A percentile compares a stretch with the other conserved stretches of the same genome.
phyloP scores from a whole-genome alignment of 202 grass and related monocot genomes.

The Carex arenaria region DNA sequence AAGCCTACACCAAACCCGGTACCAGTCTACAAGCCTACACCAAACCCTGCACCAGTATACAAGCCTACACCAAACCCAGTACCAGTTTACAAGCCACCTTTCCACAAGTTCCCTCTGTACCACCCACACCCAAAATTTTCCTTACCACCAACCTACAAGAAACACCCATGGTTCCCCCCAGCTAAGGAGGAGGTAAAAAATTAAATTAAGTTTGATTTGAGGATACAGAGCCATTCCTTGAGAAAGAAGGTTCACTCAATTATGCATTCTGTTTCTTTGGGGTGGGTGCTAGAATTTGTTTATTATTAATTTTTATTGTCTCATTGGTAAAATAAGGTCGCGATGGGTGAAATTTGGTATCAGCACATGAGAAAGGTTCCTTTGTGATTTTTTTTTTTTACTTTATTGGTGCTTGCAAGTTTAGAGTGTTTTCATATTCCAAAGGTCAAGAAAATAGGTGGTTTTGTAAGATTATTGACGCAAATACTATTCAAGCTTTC shows the following conservation, averaged over 20 bases:
- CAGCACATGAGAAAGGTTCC: background rate
- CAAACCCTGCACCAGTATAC: background rate
- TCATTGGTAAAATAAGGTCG: background rate
- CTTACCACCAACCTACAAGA: conserved; percentile 18
- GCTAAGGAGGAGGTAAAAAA: conserved; percentile 26
- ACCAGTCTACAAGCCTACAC: background rate
- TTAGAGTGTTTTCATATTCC: background rate
- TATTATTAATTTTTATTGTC: background rate
- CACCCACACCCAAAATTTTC: conserved; percentile 11
- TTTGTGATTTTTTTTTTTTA: background rate
- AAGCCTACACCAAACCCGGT: conserved; percentile 20
- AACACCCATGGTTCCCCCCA: conserved; percentile 38
- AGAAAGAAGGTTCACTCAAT: background rate
- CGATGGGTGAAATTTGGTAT: conserved; percentile 1
- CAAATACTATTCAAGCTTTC: conserved; percentile 1
- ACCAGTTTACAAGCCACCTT: conserved; percentile 10
- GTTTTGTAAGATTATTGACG: background rate
- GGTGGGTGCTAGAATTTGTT: background rate
- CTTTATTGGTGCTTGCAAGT: conserved; percentile 1
- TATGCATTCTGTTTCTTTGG: background rate
- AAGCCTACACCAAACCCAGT: conserved; percentile 20
- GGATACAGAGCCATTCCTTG: background rate
- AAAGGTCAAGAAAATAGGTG: background rate
- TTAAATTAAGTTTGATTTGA: conserved; percentile 11
- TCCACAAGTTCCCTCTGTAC: conserved; percentile 20